Evolutionary conservation across 306 rosid genomes (phyloP), one percentile per base, ranked within the genome.

Genomic region (Ziziphus jujuba): DNA sequence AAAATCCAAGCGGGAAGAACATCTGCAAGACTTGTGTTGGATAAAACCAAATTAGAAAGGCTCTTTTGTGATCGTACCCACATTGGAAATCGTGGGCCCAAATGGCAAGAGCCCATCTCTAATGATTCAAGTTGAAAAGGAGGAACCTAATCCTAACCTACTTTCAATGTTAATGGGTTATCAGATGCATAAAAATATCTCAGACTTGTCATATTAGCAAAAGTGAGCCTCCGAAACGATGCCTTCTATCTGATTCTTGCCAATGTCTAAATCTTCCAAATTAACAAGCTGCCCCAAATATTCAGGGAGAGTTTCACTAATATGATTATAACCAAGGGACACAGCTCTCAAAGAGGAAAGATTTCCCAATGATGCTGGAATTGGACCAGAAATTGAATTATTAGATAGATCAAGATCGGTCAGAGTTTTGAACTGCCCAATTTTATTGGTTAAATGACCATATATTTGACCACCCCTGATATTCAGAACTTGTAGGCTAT

Each of bases 11-110:
- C n/a, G n/a, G n/a, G n/a, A n/a, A n/a, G n/a, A 48, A 12, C 14
- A 17, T 9, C 7, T 48, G 20, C 14, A 17, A 48, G 52, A 48
- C 43, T 7, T 0, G 61, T 35, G n/a, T 58, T 15, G 17, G 73
- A 64, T 5, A 79, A 4, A 7, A 22, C 48, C 56, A 73, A 59
- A 2, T 0, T 0, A 1, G 0, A 0, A 7, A 73, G 74, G 52
- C 28, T 0, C 48, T 57, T 58, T 43, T 63, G 22, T 7, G 48
- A 43, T 35, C 51, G 73, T 74, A 16, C 59, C 69, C 56, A 71
- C 17, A 20, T 2, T 7, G 83, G 79, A 64, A 73, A 73, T 7
- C 31, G 14, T 0, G 65, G 69, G 24, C 61, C 77, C 9, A 75
- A 13, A n/a, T 63, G 45, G 54, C 68, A 79, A 9, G 69, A 69